Base-by-base conservation (phyloP, 768 basidiomycete species). In the Trametes cingulata region DNA sequence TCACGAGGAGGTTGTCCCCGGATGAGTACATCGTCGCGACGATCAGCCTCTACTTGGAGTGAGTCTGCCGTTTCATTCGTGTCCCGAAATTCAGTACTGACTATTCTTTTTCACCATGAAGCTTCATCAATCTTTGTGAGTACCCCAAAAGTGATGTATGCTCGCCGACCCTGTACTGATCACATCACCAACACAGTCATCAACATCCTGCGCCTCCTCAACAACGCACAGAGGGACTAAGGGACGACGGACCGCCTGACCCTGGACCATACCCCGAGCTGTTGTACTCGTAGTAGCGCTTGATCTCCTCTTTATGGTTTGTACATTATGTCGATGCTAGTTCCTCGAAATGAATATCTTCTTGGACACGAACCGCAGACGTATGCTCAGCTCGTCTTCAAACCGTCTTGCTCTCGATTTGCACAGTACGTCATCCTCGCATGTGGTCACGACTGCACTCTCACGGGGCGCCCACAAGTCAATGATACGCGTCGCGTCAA, bases 31-130 rank as follows among this genome's bases (percentile, higher is more conserved):
- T 97, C 65, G 77, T 97, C 78, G 96, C 88, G 36, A 82, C 93
- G 17, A 88, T 98, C 69, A 88, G 86, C 65, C 84, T 98, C n/a
- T 98, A 98, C 76, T 86, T 98, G 56, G 96, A 98, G 85, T 90
- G 75, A 66, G 86, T 86, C n/a, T 6, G 33, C 40, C 24, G 20
- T 6, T 17, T 7, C 52, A 36, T 3, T 51, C 3, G 27, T 43
- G 46, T 1, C 29, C 52, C 43, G 10, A 27, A 39, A 41, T 3
- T 56, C 66, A 29, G 29, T 43, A 49, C 61, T 74, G 35, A 67
- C 62, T 57, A 20, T 51, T 53, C 53, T 58, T 67, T 50, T 54
- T 69, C 56, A 13, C 13, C 39, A 52, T 59, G 15, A 64, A 91
- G 90, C 68, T 91, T 94, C 72, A 81, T 94, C 75, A 95, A 95